Evolutionary conservation across 306 rosid genomes (phyloP).

Genomic region (cucumber (Cucumis sativus)): DNA sequence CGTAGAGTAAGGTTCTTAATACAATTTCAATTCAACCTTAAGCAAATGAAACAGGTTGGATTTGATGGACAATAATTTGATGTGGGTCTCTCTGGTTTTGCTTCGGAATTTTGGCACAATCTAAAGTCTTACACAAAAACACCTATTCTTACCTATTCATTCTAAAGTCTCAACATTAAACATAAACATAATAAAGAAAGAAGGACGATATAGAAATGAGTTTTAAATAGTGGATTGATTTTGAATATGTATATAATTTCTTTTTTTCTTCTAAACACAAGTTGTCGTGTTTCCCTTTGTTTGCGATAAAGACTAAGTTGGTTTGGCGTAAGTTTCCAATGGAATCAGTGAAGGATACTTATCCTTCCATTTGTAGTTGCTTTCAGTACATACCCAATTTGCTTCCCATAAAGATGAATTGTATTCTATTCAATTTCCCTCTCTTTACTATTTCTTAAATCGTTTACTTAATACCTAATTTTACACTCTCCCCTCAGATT

Average conservation of each 20-base stretch:
- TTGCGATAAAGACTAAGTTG: not conserved
- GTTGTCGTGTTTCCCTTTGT: not conserved
- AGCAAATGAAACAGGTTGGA: not conserved
- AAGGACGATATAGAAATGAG: not conserved
- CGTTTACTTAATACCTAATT: not conserved
- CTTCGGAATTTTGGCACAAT: not conserved
- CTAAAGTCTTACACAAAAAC: not conserved
- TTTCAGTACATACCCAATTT: not conserved
- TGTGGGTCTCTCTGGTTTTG: not conserved
- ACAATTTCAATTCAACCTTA: not conserved
- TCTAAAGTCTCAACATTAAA: not conserved
- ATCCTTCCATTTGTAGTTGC: not conserved
- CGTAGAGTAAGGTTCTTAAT: not conserved
- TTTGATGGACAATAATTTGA: not conserved
- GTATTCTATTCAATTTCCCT: not conserved
- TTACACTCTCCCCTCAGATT: not conserved
- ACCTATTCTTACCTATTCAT: not conserved
- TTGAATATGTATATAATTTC: too few species aligned
- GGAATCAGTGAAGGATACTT: not conserved
- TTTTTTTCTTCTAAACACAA: not conserved
- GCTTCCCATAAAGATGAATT: not conserved
- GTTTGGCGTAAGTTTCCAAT: not conserved
- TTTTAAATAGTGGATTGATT: not conserved
- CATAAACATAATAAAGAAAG: not conserved
- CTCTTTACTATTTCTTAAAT: not conserved